Evolutionary conservation across 2,329 filamentous ascomycete species (phyloP).

Genomic region (Trichoderma hamatum): DNA sequence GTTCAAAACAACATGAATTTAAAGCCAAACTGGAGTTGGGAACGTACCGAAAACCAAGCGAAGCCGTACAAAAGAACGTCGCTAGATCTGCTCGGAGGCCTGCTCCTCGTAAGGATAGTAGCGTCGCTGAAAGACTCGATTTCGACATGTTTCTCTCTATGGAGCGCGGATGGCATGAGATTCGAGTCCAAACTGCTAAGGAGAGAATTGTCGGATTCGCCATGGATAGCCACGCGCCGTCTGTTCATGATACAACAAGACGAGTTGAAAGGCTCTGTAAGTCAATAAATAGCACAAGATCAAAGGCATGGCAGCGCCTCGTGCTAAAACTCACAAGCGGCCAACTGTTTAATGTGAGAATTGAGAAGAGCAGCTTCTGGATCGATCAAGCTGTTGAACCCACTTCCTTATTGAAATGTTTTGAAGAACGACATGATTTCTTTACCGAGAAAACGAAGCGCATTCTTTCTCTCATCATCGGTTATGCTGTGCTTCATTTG

Average conservation of each 20-base stretch:
- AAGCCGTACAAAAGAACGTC: neutral
- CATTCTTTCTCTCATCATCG: neutral
- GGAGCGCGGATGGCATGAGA: neutral
- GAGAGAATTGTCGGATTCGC: neutral
- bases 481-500: neutral
- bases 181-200: neutral
- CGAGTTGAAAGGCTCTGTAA: neutral
- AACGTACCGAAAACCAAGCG: neutral
- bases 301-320: neutral
- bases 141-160: neutral
- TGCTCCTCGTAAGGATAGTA: neutral
- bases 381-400: neutral
- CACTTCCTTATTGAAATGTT: neutral
- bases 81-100: neutral
- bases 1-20: neutral
- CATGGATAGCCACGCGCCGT: too few relatives aligned
- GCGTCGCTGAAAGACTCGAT: neutral
- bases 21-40: neutral
- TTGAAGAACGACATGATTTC: neutral
- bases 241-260: neutral
- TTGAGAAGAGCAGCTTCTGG: neutral
- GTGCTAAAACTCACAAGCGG: neutral
- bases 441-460: neutral
- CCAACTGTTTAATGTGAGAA: neutral
- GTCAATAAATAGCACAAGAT: neutral